Evolutionary conservation across 1,284 basidiomycete genomes (phyloP).

Genomic region (Cutaneotrichosporon sp.): DNA sequence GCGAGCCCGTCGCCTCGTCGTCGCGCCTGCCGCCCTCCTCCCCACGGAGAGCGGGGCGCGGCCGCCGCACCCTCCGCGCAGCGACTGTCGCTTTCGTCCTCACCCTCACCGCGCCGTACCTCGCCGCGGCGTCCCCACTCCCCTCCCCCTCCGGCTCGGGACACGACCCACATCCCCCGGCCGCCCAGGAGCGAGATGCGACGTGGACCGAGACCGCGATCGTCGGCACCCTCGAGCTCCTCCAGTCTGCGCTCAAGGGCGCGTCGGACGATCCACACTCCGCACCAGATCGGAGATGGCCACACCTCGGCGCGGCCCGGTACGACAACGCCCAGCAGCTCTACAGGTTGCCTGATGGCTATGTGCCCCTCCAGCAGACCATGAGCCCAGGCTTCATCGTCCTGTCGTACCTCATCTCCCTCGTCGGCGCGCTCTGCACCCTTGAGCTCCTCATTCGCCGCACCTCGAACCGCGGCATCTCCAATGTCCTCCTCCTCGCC

Average conservation of each 20-base stretch:
- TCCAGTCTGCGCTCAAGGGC: slow-evolving; percentile 5
- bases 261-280: not conserved
- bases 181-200: not conserved
- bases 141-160: slow-evolving; percentile 6
- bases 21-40: slow-evolving; percentile 14
- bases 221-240: not conserved
- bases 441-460: slow-evolving; percentile 53
- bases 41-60: not conserved
- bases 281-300: slow-evolving; percentile 6
- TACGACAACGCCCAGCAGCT: not conserved
- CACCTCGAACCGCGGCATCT: slow-evolving; percentile 52
- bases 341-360: slow-evolving; percentile 15
- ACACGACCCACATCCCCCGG: slow-evolving; percentile 14
- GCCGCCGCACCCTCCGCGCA: not conserved
- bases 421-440: slow-evolving; percentile 54
- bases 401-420: slow-evolving; percentile 52
- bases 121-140: slow-evolving; percentile 27
- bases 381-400: slow-evolving; percentile 54
- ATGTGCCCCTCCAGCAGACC: slow-evolving; percentile 40
- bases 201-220: not conserved
- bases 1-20: slow-evolving; percentile 17
- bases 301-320: slow-evolving; percentile 9
- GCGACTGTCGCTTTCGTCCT: slow-evolving; percentile 28
- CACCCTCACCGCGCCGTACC: slow-evolving; percentile 34
- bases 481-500: slow-evolving; percentile 52